These are phyloP conservation scores for Aspergillus pseudonomiae DNA, from an alignment of 2,329 filamentous ascomycete genomes.

Conservation along the genomic window DNA sequence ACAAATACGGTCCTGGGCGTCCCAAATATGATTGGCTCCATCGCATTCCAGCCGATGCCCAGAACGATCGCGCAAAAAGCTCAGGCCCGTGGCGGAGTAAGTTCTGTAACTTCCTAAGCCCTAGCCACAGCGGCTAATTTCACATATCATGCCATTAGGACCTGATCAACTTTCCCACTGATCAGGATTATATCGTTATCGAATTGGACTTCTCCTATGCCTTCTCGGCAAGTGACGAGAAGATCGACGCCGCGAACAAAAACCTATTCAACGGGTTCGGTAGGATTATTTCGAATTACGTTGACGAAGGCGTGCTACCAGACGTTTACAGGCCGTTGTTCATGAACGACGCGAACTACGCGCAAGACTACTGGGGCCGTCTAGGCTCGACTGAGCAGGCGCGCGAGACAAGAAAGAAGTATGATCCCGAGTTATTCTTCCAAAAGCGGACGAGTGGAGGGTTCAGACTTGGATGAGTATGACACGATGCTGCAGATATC, in stretches of 20 bases:
- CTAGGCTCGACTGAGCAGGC: conserved; percentile 38
- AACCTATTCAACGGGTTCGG: conserved; percentile 41
- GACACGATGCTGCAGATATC: background rate
- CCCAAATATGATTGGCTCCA: conserved; percentile 32
- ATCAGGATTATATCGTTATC: conserved; percentile 48
- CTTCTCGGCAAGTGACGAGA: conserved; percentile 35
- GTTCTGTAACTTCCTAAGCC: conserved; percentile 14
- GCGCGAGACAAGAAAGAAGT: conserved; percentile 36
- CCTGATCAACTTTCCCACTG: conserved; percentile 45
- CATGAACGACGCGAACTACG: conserved; percentile 50
- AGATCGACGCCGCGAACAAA: conserved; percentile 44
- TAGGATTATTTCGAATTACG: conserved; percentile 38
- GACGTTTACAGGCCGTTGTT: conserved; percentile 50
- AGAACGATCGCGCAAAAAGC: conserved; percentile 36
- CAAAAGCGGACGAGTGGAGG: conserved; percentile 44
- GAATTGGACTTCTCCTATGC: conserved; percentile 50
- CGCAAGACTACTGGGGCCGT: conserved; percentile 50
- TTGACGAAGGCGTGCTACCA: conserved; percentile 38
- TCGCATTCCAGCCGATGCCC: conserved; percentile 44
- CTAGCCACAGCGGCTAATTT: background rate
- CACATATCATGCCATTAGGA: conserved; percentile 26
- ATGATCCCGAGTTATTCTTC: conserved; percentile 47
- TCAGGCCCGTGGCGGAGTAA: conserved; percentile 40
- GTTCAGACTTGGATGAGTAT: conserved; percentile 33
- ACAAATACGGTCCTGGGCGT: conserved; percentile 32